Percentiles rank a stretch among this genome's conserved stretches.
These are phyloP conservation scores for Ciborinia camelliae DNA, from an alignment of 2,329 filamentous ascomycete genomes.

Conservation along the genomic window DNA sequence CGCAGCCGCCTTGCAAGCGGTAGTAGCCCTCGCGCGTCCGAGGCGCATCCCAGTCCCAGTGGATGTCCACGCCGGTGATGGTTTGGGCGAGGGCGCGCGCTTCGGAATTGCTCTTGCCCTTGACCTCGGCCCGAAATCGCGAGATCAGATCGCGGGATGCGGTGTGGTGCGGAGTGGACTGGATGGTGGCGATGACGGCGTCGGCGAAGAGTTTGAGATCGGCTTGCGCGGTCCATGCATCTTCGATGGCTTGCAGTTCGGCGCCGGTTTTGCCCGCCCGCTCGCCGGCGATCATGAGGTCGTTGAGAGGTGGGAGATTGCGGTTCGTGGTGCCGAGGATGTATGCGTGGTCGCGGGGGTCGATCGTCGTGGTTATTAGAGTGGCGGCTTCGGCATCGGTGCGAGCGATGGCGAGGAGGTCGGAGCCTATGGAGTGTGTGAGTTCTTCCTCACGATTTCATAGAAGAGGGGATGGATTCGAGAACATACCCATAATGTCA, in stretches of 20 bases:
- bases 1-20: slow-evolving; percentile 84
- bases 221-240: slow-evolving; percentile 77
- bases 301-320: slow-evolving; percentile 75
- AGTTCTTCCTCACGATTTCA: neutral
- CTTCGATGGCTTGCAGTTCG: slow-evolving; percentile 86
- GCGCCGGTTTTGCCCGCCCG: slow-evolving; percentile 73
- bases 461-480: neutral
- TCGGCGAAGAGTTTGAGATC: slow-evolving; percentile 86
- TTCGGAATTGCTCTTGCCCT: slow-evolving; percentile 84
- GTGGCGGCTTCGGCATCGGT: slow-evolving; percentile 98
- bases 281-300: slow-evolving; percentile 88
- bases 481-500: slow-evolving; percentile 81
- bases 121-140: slow-evolving; percentile 63
- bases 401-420: slow-evolving; percentile 86
- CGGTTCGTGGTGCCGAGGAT: slow-evolving; percentile 88
- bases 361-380: slow-evolving; percentile 93
- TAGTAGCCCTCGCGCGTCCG: slow-evolving; percentile 95
- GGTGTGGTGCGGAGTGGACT: slow-evolving; percentile 66
- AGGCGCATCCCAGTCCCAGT: slow-evolving; percentile 94
- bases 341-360: slow-evolving; percentile 91
- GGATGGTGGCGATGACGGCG: slow-evolving; percentile 80
- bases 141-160: slow-evolving; percentile 51
- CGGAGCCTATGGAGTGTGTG: slow-evolving; percentile 52
- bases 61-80: slow-evolving; percentile 74
- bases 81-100: slow-evolving; percentile 74